A percentile compares a stretch with the other conserved stretches of the same genome.
Evolutionary conservation across 805 yeast species (phyloP).

Genomic region (Starmerella riodocensis): DNA sequence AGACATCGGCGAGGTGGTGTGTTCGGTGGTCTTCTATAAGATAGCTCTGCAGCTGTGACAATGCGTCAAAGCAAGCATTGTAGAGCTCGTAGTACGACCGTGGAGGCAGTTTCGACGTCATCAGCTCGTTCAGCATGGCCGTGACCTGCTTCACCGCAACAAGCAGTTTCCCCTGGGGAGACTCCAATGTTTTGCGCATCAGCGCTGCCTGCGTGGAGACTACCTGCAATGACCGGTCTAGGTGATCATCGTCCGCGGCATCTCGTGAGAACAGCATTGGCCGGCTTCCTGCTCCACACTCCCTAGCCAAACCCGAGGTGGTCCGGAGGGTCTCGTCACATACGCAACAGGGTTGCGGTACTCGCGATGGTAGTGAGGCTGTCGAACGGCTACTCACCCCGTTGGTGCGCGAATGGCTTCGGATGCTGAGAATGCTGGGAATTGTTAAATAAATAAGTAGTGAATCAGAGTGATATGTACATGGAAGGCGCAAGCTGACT

Average conservation of each 20-base stretch:
- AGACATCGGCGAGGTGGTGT: slow-evolving; percentile 72
- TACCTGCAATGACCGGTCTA: slow-evolving; percentile 36
- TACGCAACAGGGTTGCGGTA: no score
- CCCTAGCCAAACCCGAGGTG: no score
- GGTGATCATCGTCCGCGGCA: slow-evolving; percentile 14
- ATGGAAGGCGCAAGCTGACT: no score
- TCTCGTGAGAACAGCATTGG: background rate
- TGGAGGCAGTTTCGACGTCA: slow-evolving; percentile 66
- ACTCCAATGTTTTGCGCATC: slow-evolving; percentile 66
- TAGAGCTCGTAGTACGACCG: slow-evolving; percentile 89
- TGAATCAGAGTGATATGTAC: no score
- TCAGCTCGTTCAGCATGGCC: slow-evolving; percentile 62
- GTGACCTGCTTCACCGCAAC: slow-evolving; percentile 83
- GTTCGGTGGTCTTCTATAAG: slow-evolving; percentile 54
- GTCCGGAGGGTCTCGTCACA: no score
- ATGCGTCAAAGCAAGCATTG: slow-evolving; percentile 68
- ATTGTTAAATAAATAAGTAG: no score
- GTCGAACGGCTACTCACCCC: no score
- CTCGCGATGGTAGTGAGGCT: no score
- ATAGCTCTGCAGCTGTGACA: slow-evolving; percentile 52
- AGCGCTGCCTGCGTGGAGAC: slow-evolving; percentile 58
- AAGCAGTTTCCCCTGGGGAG: slow-evolving; percentile 51
- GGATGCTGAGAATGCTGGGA: no score
- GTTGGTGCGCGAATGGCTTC: no score
- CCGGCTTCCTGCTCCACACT: no score